phyloP scores from a whole-genome alignment of 441 rosid genomes.

The Omphalea diandra region DNA sequence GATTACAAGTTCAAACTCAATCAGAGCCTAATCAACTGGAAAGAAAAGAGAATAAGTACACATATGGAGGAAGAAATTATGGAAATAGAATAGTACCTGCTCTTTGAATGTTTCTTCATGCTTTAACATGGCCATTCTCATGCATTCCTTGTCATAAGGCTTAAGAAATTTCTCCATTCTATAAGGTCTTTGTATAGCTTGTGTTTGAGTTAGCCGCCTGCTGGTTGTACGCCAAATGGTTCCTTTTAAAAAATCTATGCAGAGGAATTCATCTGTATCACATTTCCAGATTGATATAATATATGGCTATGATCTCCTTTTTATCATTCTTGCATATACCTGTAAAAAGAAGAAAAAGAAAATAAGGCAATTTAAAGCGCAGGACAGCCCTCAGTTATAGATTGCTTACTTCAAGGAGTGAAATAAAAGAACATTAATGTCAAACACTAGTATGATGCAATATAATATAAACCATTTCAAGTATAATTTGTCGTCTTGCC shows the following conservation, averaged over 20 bases:
- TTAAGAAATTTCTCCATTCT: slow-evolving; percentile 75
- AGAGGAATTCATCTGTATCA: slow-evolving; percentile 18
- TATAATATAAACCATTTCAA: slow-evolving; percentile 15
- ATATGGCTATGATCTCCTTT: no score
- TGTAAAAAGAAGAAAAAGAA: slow-evolving; percentile 7
- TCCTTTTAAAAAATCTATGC: slow-evolving; percentile 10
- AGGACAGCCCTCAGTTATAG: neutral
- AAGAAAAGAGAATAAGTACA: no score
- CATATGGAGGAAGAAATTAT: no score
- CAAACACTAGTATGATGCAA: slow-evolving; percentile 15
- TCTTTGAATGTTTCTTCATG: slow-evolving; percentile 97
- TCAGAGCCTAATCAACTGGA: no score
- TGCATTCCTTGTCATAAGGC: slow-evolving; percentile 78
- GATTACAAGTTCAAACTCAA: no score
- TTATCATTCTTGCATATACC: neutral
- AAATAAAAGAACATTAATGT: slow-evolving; percentile 21
- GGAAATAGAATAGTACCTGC: slow-evolving; percentile 49
- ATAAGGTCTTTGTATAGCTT: slow-evolving; percentile 16
- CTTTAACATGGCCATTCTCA: slow-evolving; percentile 91
- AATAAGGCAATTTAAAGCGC: neutral
- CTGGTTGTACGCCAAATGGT: neutral
- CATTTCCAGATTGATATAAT: slow-evolving; percentile 5
- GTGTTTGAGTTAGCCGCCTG: slow-evolving; percentile 14
- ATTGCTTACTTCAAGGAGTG: slow-evolving; percentile 5
- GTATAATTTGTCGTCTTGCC: slow-evolving; percentile 38